Evolutionary conservation across 2,329 filamentous ascomycete species (phyloP), one percentile per base, ranked within the genome.

Genomic region (Cladosporium sp.): DNA sequence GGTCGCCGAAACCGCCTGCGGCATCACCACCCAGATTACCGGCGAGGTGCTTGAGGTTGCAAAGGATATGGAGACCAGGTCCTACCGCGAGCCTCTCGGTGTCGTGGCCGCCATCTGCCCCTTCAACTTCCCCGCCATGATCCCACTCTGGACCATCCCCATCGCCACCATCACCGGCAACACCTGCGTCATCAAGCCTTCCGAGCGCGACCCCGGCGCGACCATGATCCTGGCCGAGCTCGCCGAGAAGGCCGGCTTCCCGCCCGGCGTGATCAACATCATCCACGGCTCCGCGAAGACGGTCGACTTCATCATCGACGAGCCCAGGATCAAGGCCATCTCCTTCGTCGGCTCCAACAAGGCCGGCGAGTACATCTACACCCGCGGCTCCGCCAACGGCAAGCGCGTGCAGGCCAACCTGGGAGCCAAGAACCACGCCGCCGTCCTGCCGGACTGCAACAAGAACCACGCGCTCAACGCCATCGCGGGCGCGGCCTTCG

Each of bases 71-170:
- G 88, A 93, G 77, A 93, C 88, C 31, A 77, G 87, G 66, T 86
- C 82, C 55, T 93, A 93, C 70, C 81, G 83, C 57, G 88, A 93
- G 77, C 87, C 88, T 55, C 73, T 93, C 65, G 88, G 88, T 52
- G 84, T 93, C 33, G 84, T 87, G 41, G 87, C 87, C 54, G 86
- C 88, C 54, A 93, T 93, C 61, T 93, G 88, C 77, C 88, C 88
- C 2, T 93, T 93, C 68, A 93, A 93, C 77, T 93, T 93, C 74
- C 88, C 88, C 41, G 88, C 88, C 62, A 95, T 95, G 88, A 93
- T 95, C 69, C 89, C 88, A 3, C 78, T 95, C n/a, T 95, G 88
- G 88, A 89, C 82, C 56, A 90, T 95, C 57, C 89, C 88, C 37
- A 87, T 93, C 62, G 88, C 88, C 43, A 88, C 87, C 41, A 81